Evolutionary conservation across 2,329 filamentous ascomycete species (phyloP).

Genomic region (Penicillium sp.): DNA sequence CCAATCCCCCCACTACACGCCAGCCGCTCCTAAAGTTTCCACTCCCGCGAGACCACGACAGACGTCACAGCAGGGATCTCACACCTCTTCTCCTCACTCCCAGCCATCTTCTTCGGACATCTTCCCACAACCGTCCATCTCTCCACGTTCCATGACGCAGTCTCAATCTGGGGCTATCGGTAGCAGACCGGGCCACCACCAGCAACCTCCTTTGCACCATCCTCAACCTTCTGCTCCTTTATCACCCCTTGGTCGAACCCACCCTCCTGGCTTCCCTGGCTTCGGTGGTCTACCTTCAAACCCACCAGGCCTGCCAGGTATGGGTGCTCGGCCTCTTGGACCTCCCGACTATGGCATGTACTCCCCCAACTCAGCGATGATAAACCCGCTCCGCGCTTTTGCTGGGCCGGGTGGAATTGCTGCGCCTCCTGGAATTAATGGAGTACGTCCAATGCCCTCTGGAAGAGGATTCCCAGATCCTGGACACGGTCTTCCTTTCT

Average conservation of each 20-base stretch:
- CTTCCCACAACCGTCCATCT: constrained; percentile 61
- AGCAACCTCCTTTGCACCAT: constrained; percentile 55
- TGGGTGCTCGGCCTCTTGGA: constrained; percentile 49
- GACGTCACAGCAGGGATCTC: constrained; percentile 74
- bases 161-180: constrained; percentile 64
- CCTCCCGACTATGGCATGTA: constrained; percentile 57
- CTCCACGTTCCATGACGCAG: constrained; percentile 62
- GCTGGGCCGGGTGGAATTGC: constrained; percentile 54
- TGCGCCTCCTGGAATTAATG: constrained; percentile 59
- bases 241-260: constrained; percentile 66
- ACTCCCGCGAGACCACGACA: constrained; percentile 77
- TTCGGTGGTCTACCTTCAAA: constrained; percentile 56
- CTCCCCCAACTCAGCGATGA: constrained; percentile 52
- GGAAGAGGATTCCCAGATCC: constrained; percentile 55
- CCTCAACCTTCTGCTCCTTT: constrained; percentile 62
- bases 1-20: constrained; percentile 78
- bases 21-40: constrained; percentile 77
- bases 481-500: constrained; percentile 43
- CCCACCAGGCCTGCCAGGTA: constrained; percentile 55
- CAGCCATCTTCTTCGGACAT: constrained; percentile 52
- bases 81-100: constrained; percentile 64
- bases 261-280: constrained; percentile 50
- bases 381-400: constrained; percentile 57
- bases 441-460: constrained; percentile 60
- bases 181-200: constrained; percentile 59